Evolutionary conservation across 192 early-diverging fungal species (phyloP), one percentile per base, ranked within the genome.

Genomic region (Diversispora epigaea): DNA sequence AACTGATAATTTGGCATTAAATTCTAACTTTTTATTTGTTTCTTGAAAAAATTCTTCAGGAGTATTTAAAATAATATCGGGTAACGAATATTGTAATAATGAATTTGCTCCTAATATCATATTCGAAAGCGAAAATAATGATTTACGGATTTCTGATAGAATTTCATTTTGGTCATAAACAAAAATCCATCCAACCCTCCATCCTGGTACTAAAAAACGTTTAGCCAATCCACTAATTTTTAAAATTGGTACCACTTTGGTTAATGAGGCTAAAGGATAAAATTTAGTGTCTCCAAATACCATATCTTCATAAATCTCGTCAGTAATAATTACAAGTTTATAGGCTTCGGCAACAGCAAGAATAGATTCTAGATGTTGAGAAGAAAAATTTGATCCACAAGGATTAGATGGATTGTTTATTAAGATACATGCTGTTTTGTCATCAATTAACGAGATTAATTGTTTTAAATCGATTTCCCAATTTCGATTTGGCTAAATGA

Each of bases 351-450:
- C 91, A 6, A 96, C 83, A 4, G 76, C 79, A 56, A 95, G 78
- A 55, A 94, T 91, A 44, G 85, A 90, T 21, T 85, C 75, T 47
- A 96, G 83, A 65, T 95, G 94, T 25, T 86, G 76, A 39, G 86
- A 83, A 46, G 89, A 84, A 76, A 91, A 96, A 52, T 93, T 92
- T 41, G 94, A 95, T 4, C 95, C 95, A 73, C 95, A 96, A 1
- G 95, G 95, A 80, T 96, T 96, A 50, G 92, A 93, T 43, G 95
- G 94, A 82, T 94, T 96, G 86, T 95, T 95, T 83, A 95, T 90
- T 47, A 95, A 75, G 52, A 95, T 90, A 22, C 88, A 89, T 1
- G 88, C 87, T 5, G 95, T 96, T 47, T 92, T 89, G 0, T 87
- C 84, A 76, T 96, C 92, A 63, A 96, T 91, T 71, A 93, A 85